Base-by-base conservation (phyloP, 352 stramenopile genomes). In the Phytophthora sansomeana region DNA sequence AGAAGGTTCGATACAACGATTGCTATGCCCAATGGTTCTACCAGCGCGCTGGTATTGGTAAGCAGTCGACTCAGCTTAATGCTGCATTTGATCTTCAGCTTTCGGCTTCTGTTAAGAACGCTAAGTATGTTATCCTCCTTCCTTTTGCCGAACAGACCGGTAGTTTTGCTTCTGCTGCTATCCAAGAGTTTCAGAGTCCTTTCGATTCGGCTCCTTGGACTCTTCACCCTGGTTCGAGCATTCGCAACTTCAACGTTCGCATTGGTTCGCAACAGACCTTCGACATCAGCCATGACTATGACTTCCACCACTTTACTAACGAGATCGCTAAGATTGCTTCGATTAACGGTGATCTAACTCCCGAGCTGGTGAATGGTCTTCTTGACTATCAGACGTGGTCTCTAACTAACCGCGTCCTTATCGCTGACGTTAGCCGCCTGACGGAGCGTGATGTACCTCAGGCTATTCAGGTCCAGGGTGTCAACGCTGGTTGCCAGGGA, bases 1-100 rank as follows among this genome's bases (percentile, higher is more conserved):
- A 57, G 32, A 57, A 51, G 43, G 43, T 35, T 51, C 24, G 43
- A 11, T 51, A 35, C 21, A 30, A 35, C 10, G 43, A 35, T 51
- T 51, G 26, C 14, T 51, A 51, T 10, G 43, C 43, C 1, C 43
- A 51, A 10, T 36, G 5, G 10, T 51, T 51, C 3, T 51, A 51
- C 43, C 43, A 51, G 5, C 43, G 43, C 9, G 21, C 43, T 35
- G 43, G 43, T 17, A 51, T 35, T 7, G 43, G 43, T 10, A 35
- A 35, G 26, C 10, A 21, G 1, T 19, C 21, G 14, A 36, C 43
- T n/a, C 43, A 51, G 24, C 21, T 35, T 10, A 35, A 51, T 51
- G 26, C 43, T 36, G 2, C 43, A 11, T 51, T 51, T 21, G 43
- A 51, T 51, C 43, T 51, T 2, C 43, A 51, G 8, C 21, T 51